phyloP scores from a whole-genome alignment of 1,284 basidiomycete genomes.

The Chalciporus piperatoides region DNA sequence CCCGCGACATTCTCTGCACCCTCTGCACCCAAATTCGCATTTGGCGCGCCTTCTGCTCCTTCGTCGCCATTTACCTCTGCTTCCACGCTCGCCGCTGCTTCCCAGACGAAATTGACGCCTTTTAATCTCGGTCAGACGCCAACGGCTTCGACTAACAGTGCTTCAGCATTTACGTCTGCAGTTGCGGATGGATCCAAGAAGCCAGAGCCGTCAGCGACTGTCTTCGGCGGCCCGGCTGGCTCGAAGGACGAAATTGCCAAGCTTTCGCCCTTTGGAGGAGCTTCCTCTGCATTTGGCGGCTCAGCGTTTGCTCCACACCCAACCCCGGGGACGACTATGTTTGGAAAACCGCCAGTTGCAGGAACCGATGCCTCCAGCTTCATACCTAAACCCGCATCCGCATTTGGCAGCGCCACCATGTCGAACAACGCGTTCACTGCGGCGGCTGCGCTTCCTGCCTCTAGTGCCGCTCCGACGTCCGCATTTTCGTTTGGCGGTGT shows the following conservation, averaged over 20 bases:
- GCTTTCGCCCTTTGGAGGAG: slow-evolving; percentile 14
- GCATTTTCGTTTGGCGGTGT: slow-evolving; percentile 24
- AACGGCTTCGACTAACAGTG: slow-evolving; percentile 10
- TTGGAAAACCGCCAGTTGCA: slow-evolving; percentile 13
- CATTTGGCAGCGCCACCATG: slow-evolving; percentile 3
- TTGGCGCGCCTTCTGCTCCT: slow-evolving; percentile 21
- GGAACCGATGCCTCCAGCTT: slow-evolving; percentile 4
- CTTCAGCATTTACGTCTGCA: background rate
- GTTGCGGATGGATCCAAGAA: slow-evolving; percentile 16
- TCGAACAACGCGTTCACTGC: slow-evolving; percentile 9
- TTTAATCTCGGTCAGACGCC: slow-evolving; percentile 22
- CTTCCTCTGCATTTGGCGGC: slow-evolving; percentile 17
- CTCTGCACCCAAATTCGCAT: slow-evolving; percentile 26
- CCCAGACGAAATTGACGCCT: slow-evolving; percentile 19
- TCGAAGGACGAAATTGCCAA: slow-evolving; percentile 18
- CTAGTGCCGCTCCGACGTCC: slow-evolving; percentile 4
- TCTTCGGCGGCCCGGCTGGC: slow-evolving; percentile 11
- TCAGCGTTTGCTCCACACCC: slow-evolving; percentile 9
- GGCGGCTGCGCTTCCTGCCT: slow-evolving; percentile 8
- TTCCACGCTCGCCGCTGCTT: slow-evolving; percentile 6
- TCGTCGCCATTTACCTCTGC: slow-evolving; percentile 11
- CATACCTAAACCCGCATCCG: slow-evolving; percentile 10
- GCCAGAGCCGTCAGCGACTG: slow-evolving; percentile 12
- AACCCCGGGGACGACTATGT: slow-evolving; percentile 1
- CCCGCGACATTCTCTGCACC: slow-evolving; percentile 4